Conservation (phyloP, 1,284 basidiomycete species). For the Trametes pubescens region DNA sequence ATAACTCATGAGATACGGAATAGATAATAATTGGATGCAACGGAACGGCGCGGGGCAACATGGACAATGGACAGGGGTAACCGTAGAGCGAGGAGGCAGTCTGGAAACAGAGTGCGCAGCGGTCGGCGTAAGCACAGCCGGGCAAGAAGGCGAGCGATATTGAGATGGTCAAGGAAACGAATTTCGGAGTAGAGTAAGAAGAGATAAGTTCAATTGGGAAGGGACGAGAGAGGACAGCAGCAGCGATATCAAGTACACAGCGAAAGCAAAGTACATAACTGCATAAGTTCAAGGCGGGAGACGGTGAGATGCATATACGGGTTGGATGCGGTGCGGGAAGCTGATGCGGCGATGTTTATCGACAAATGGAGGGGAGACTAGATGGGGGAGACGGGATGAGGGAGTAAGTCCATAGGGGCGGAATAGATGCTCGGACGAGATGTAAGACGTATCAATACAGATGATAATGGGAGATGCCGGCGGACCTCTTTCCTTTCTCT, state of each 20-base stretch:
- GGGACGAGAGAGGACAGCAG: constrained; percentile 15
- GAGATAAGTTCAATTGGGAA: too few relatives aligned
- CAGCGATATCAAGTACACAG: constrained; percentile 35
- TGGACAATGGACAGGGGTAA: constrained; percentile 1
- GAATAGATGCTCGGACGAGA: constrained; percentile 27
- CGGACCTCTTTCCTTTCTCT: constrained; percentile 14
- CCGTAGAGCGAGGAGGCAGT: not conserved
- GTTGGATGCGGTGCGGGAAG: not conserved
- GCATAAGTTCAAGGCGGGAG: constrained; percentile 34
- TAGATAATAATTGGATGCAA: constrained; percentile 12
- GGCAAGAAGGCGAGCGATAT: constrained; percentile 1
- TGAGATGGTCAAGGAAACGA: not conserved
- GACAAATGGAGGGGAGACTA: not conserved
- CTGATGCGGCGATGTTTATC: constrained; percentile 4
- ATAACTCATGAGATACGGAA: constrained; percentile 23
- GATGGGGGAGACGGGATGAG: constrained; percentile 3
- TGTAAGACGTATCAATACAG: constrained; percentile 32
- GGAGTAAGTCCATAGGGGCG: constrained; percentile 20
- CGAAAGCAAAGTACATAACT: constrained; percentile 37
- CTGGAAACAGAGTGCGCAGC: not conserved
- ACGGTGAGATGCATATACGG: constrained; percentile 19
- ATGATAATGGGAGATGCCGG: constrained; percentile 13
- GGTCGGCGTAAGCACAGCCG: constrained; percentile 2
- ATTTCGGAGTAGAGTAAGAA: constrained; percentile 3
- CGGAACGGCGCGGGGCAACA: not conserved